These are phyloP conservation scores for Prunus yedoensis DNA, from an alignment of 331 rosid genomes.

Conservation along the genomic window DNA sequence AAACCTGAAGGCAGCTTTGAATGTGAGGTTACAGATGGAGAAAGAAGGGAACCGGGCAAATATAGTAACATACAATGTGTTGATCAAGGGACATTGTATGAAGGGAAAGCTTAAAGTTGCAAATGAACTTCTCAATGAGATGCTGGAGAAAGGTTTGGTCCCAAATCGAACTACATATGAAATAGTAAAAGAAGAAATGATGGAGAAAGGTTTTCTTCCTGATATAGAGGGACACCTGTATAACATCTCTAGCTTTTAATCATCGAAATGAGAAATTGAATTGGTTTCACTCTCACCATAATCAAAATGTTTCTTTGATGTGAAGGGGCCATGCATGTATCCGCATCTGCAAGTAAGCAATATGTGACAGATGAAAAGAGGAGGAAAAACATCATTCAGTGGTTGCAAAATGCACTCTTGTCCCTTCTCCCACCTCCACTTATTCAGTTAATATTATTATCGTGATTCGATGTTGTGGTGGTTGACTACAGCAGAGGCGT, in stretches of 20 bases:
- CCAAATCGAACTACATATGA: slow-evolving; percentile 51
- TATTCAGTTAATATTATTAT: too few species aligned
- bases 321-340: background rate
- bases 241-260: slow-evolving; percentile 30
- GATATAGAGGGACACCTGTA: slow-evolving; percentile 52
- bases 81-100: slow-evolving; percentile 45
- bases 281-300: background rate
- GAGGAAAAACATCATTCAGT: background rate
- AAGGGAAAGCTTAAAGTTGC: slow-evolving; percentile 47
- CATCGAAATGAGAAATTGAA: slow-evolving; percentile 6
- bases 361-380: background rate
- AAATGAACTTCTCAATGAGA: slow-evolving; percentile 52
- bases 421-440: background rate
- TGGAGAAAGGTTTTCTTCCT: slow-evolving; percentile 54
- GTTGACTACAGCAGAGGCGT: background rate
- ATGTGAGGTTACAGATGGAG: slow-evolving; percentile 44
- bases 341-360: background rate
- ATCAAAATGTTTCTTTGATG: slow-evolving; percentile 2
- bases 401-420: background rate
- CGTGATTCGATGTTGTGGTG: background rate
- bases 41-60: slow-evolving; percentile 49
- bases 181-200: slow-evolving; percentile 47
- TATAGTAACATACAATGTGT: slow-evolving; percentile 40
- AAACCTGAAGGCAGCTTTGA: slow-evolving; percentile 44
- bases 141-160: slow-evolving; percentile 49